phyloP scores from a whole-genome alignment of 345 rosid genomes.

The Pelargonium nanum region DNA sequence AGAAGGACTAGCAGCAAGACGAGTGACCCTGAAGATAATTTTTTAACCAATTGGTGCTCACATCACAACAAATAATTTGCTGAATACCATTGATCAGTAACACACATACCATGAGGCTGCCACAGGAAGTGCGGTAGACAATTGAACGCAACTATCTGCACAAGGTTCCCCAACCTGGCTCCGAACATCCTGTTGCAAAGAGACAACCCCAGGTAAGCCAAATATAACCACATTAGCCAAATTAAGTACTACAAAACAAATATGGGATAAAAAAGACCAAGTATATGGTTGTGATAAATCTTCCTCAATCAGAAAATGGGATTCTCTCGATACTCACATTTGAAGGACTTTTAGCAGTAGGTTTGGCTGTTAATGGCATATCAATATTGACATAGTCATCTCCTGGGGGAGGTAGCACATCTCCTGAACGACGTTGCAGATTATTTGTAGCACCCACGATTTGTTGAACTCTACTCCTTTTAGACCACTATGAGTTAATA shows the following conservation, averaged over 20 bases:
- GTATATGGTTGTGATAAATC: background rate
- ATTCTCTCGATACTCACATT: slow-evolving; percentile 39
- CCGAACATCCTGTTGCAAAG: slow-evolving; percentile 31
- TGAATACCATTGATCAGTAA: background rate
- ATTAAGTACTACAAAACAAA: background rate
- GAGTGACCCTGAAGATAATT: too few species aligned
- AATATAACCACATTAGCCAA: background rate
- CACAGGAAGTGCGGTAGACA: slow-evolving; percentile 63
- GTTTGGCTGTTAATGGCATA: slow-evolving; percentile 39
- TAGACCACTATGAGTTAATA: slow-evolving; percentile 13
- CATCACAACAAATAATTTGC: background rate
- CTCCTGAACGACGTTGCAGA: slow-evolving; percentile 49
- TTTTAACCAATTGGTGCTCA: too few species aligned
- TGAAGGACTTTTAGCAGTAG: slow-evolving; percentile 30
- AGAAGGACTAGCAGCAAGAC: slow-evolving; percentile 33
- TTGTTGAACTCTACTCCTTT: slow-evolving; percentile 75
- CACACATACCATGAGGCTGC: slow-evolving; percentile 72
- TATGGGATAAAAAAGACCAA: background rate
- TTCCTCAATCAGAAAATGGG: background rate
- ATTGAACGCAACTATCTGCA: slow-evolving; percentile 49
- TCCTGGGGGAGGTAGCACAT: slow-evolving; percentile 62
- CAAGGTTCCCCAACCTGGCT: slow-evolving; percentile 37
- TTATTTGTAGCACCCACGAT: slow-evolving; percentile 51
- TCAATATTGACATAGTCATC: slow-evolving; percentile 46
- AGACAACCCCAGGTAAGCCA: background rate